A percentile compares a stretch with the other conserved stretches of the same genome.
These are phyloP conservation scores for Termitomyces sp. DNA, from an alignment of 768 basidiomycete species.

Conservation along the genomic window DNA sequence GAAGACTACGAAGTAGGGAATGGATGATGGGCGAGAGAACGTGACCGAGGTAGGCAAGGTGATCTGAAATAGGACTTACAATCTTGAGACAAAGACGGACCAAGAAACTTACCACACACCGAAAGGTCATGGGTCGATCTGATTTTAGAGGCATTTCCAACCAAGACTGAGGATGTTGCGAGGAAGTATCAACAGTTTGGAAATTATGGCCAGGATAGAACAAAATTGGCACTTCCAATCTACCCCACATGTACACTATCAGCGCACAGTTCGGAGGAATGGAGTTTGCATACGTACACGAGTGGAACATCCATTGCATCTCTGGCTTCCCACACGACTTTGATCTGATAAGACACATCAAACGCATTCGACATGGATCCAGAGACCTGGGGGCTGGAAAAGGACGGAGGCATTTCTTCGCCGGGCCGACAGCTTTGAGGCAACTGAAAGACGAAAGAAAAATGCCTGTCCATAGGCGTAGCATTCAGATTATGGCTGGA, in stretches of 20 bases:
- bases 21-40: conserved; percentile 58
- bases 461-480: conserved; percentile 33
- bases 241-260: conserved; percentile 24
- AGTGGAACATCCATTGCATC: conserved; percentile 40
- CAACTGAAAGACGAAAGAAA: conserved; percentile 54
- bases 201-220: conserved; percentile 59
- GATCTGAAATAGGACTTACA: conserved; percentile 35
- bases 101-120: conserved; percentile 54
- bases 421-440: conserved; percentile 45
- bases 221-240: conserved; percentile 63
- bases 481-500: conserved; percentile 32
- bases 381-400: conserved; percentile 35
- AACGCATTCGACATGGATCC: conserved; percentile 22
- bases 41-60: conserved; percentile 60
- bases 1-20: conserved; percentile 74
- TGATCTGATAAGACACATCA: conserved; percentile 52
- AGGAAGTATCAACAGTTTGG: conserved; percentile 49
- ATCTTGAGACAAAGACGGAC: background rate
- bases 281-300: conserved; percentile 36
- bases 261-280: conserved; percentile 5
- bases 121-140: conserved; percentile 61
- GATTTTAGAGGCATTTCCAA: conserved; percentile 63
- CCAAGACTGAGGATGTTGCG: conserved; percentile 51
- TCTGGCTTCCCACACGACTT: conserved; percentile 54
- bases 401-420: conserved; percentile 63